A percentile compares a stretch with the other conserved stretches of the same genome.
These are phyloP conservation scores for Fusarium floridanum DNA, from an alignment of 2,329 filamentous ascomycete species.

Conservation along the genomic window DNA sequence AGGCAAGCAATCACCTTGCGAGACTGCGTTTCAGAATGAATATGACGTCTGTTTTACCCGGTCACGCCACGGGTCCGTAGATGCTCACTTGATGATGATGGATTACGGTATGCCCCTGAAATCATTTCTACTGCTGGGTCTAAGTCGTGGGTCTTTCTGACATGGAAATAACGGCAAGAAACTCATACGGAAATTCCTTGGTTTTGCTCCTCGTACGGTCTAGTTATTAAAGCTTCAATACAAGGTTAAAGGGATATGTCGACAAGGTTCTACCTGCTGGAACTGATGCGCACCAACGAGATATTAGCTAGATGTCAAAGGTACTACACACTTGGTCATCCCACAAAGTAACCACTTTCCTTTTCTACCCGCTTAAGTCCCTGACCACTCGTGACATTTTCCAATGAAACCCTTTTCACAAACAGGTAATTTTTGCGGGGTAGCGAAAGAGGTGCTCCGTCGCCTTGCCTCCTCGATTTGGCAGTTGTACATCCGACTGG, in stretches of 20 bases:
- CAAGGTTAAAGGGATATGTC: background rate
- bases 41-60: background rate
- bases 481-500: background rate
- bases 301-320: background rate
- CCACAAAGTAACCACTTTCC: background rate
- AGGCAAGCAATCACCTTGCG: background rate
- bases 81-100: background rate
- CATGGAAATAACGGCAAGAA: background rate
- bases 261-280: background rate
- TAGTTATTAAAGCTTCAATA: background rate
- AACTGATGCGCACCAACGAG: constrained; percentile 8
- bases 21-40: constrained; percentile 7
- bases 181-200: background rate
- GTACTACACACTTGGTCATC: background rate
- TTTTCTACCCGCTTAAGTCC: background rate
- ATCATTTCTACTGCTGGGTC: constrained; percentile 4
- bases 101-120: constrained; percentile 1
- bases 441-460: background rate
- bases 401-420: background rate
- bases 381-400: background rate
- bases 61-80: background rate
- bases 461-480: background rate
- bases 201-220: background rate
- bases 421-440: constrained; percentile 3
- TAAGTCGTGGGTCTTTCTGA: background rate